These are phyloP conservation scores for Didymella pinodella DNA, from an alignment of 2,329 filamentous ascomycete species.

Conservation along the genomic window DNA sequence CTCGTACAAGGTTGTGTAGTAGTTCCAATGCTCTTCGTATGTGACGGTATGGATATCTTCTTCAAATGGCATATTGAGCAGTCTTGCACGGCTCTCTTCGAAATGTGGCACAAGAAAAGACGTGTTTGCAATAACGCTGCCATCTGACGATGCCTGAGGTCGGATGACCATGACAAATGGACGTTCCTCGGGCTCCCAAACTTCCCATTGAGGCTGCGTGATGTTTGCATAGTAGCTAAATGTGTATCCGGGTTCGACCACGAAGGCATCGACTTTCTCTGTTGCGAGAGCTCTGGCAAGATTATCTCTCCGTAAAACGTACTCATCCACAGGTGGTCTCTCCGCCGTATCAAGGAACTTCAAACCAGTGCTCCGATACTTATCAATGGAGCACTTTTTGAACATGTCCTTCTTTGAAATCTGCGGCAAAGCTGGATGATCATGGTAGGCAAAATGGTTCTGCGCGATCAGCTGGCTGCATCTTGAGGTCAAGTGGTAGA, in stretches of 20 bases:
- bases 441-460: conserved; percentile 8
- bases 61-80: conserved; percentile 65
- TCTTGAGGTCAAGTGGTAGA: neutral
- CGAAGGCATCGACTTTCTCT: conserved; percentile 64
- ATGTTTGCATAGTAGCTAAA: conserved; percentile 71
- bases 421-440: neutral
- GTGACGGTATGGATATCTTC: conserved; percentile 62
- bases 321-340: conserved; percentile 61
- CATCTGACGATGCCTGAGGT: conserved; percentile 54
- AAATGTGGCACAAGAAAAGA: conserved; percentile 68
- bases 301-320: conserved; percentile 63
- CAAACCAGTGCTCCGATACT: conserved; percentile 57
- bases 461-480: neutral
- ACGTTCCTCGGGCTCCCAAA: conserved; percentile 70
- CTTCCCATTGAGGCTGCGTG: conserved; percentile 68
- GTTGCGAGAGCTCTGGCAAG: conserved; percentile 63
- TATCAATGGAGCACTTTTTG: conserved; percentile 63
- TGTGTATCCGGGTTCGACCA: conserved; percentile 70
- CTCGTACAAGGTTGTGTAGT: conserved; percentile 63
- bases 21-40: conserved; percentile 72
- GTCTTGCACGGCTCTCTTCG: conserved; percentile 65
- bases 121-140: conserved; percentile 61
- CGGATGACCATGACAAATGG: conserved; percentile 69
- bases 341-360: conserved; percentile 61
- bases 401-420: conserved; percentile 35